Evolutionary conservation across 148 eudicot species (phyloP), one percentile per base, ranked within the genome.

Genomic region (Limonium bicolor): DNA sequence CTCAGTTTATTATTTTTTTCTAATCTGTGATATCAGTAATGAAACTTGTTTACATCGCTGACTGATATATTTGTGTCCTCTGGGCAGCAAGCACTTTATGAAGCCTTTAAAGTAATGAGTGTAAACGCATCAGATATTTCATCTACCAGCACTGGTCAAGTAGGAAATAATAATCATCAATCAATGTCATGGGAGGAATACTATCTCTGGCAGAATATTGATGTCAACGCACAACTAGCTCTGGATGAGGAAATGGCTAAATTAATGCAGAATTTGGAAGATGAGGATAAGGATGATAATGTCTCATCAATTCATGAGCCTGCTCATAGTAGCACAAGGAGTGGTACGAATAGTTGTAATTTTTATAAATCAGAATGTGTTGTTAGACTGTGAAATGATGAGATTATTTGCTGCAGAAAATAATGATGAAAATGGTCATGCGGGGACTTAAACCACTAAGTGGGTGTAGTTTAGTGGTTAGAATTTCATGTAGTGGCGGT

Each of bases 201-300:
- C 36, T 72, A 79, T 3, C 57, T 13, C 40, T 49, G 58, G 27
- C 64, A 48, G 46, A 70, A 71, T 54, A 43, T 52, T 18, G 62
- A 63, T 7, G 63, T 56, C 20, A 70, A 74, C 57, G 20, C 22
- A 18, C 27, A 48, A 27, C 40, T 74, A 58, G 95, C 68, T 33
- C 46, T 72, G 35, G 95, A 86, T 67, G 95, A 86, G 70, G 92
- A 77, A 49, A 24, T 77, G 56, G 92, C 95, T 51, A 67, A 76
- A 63, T 72, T 83, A 40, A 65, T 86, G 63, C 75, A 68, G 53
- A 76, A 71, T 36, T 23, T 67, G 34, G 80, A 69, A 25, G 83
- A 80, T 17, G 78, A 67, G 52, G 56, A 67, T 55, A 72, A 67
- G 42, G 58, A 56, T n/a, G n/a, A n/a, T n/a, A 51, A 51, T 55